Conservation (phyloP, 2,329 filamentous ascomycete species). For the Ophiocordyceps camponoti-floridani region DNA sequence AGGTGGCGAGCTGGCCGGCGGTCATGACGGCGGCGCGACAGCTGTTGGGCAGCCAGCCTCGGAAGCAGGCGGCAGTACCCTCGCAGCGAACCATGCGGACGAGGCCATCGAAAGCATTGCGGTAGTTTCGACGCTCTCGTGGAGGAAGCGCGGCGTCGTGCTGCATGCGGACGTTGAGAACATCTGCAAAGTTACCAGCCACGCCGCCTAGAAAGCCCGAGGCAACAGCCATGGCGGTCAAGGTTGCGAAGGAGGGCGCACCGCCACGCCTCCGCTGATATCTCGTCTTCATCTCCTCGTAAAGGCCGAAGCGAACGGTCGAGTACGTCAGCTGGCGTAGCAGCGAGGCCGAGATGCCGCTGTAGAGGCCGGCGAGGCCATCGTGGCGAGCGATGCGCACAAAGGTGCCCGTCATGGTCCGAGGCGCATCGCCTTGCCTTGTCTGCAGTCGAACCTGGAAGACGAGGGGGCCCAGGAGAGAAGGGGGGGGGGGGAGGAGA, state of each 20-base stretch:
- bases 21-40: constrained; percentile 78
- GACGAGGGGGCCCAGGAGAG: too few species aligned
- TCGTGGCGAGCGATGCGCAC: constrained; percentile 60
- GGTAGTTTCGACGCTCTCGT: constrained; percentile 68
- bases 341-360: constrained; percentile 79
- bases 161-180: constrained; percentile 97
- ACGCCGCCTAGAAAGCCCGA: constrained; percentile 82
- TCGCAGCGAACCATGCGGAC: constrained; percentile 76
- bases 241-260: constrained; percentile 51
- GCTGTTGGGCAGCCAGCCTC: constrained; percentile 72
- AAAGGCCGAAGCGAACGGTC: constrained; percentile 89
- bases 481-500: not conserved
- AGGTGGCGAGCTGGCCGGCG: constrained; percentile 64
- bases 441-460: constrained; percentile 75
- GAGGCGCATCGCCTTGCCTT: constrained; percentile 55
- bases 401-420: constrained; percentile 74
- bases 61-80: constrained; percentile 58
- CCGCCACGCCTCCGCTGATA: constrained; percentile 13
- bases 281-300: constrained; percentile 75
- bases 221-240: constrained; percentile 64
- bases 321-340: constrained; percentile 92
- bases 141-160: constrained; percentile 65
- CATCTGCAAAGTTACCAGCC: constrained; percentile 85
- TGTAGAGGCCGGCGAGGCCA: constrained; percentile 70
- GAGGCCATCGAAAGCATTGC: constrained; percentile 72